Evolutionary conservation across 2,329 filamentous ascomycete genomes (phyloP).

Genomic region (Clonostachys sp.): DNA sequence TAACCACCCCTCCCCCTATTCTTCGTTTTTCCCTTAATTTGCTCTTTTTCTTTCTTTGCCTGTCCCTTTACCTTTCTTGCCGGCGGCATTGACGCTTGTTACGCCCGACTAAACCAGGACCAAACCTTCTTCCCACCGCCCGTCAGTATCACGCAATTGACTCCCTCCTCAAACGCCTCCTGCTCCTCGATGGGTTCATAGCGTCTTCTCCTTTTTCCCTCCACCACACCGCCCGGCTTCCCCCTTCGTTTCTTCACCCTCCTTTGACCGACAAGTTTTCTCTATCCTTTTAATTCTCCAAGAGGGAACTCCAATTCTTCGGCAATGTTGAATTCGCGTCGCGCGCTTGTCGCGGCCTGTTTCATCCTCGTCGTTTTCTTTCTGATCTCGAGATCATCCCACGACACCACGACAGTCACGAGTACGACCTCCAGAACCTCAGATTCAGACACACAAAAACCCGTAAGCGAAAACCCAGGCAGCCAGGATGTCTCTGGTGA

Average conservation of each 20-base stretch:
- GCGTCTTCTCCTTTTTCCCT: not conserved
- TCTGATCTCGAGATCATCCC: slow-evolving; percentile 55
- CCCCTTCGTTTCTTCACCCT: no score
- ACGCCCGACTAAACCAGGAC: no score
- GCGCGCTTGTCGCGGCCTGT: slow-evolving; percentile 67
- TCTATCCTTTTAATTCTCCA: no score
- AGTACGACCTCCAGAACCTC: not conserved
- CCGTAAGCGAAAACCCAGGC: not conserved
- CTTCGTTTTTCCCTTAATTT: no score
- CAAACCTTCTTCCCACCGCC: not conserved
- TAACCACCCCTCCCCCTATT: no score
- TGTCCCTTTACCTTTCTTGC: no score
- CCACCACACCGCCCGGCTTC: not conserved
- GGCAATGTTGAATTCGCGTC: slow-evolving; percentile 72
- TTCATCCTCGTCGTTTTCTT: slow-evolving; percentile 66
- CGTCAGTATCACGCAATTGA: no score
- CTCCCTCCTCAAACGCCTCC: no score
- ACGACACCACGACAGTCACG: slow-evolving; percentile 4
- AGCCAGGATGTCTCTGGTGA: not conserved
- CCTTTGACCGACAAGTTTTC: no score
- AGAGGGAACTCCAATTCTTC: no score
- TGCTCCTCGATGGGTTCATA: not conserved
- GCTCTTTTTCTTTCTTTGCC: no score
- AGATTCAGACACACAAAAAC: not conserved
- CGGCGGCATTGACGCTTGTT: no score